Evolutionary conservation across 1,284 basidiomycete genomes (phyloP).

Genomic region (Papiliotrema nemorosa): DNA sequence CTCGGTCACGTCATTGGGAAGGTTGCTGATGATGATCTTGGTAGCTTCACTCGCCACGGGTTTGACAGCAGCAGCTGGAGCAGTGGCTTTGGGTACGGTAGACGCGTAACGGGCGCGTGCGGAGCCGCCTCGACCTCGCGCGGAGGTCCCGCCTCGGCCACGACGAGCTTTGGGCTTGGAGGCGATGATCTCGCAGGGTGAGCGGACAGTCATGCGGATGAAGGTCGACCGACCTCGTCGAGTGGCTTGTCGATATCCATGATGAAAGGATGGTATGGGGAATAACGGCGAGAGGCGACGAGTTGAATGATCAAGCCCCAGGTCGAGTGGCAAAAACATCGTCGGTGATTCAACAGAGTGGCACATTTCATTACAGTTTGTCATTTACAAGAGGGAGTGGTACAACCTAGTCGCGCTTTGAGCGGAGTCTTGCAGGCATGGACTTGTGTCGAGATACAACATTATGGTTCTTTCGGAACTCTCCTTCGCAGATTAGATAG

Average conservation of each 20-base stretch:
- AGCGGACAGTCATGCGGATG: constrained; percentile 12
- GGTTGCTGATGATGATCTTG: constrained; percentile 96
- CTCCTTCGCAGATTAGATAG: constrained; percentile 26
- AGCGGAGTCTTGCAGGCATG: too few relatives aligned
- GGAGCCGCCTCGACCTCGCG: constrained; percentile 28
- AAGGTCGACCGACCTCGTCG: constrained; percentile 64
- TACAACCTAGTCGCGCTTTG: too few relatives aligned
- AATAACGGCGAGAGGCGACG: neutral
- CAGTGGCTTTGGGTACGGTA: constrained; percentile 33
- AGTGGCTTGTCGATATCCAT: constrained; percentile 72
- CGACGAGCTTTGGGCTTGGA: constrained; percentile 52
- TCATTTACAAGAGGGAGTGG: too few relatives aligned
- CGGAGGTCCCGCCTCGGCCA: constrained; percentile 52
- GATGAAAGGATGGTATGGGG: neutral
- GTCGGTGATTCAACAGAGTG: neutral
- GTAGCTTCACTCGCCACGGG: constrained; percentile 55
- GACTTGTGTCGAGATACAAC: too few relatives aligned
- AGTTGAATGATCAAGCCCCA: too few relatives aligned
- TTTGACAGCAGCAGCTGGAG: constrained; percentile 48
- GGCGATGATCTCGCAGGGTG: constrained; percentile 64
- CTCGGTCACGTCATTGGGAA: constrained; percentile 93
- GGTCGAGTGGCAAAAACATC: neutral
- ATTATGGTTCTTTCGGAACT: too few relatives aligned
- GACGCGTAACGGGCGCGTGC: constrained; percentile 53
- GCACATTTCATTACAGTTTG: too few relatives aligned